Percentiles rank a stretch among this genome's conserved stretches.
Conservation (phyloP, 2,329 filamentous ascomycete genomes). For the Tolypocladium amazonense region DNA sequence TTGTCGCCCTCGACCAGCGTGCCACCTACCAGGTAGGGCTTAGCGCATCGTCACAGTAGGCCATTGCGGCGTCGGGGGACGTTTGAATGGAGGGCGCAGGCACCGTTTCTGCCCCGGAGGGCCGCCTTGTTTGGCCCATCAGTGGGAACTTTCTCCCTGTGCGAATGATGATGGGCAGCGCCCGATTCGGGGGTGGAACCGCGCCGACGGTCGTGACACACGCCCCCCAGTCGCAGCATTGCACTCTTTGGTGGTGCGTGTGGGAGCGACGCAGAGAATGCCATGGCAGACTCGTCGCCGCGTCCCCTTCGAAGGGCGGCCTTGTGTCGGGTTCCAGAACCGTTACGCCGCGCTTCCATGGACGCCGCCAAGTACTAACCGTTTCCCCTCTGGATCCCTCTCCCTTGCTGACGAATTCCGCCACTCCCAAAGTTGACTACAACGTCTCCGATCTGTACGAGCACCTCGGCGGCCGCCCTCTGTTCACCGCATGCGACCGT, state of each 20-base stretch:
- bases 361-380: neutral
- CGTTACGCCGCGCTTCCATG: neutral
- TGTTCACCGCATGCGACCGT: neutral
- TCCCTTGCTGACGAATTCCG: neutral
- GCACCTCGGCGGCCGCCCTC: neutral
- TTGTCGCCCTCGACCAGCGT: constrained; percentile 1
- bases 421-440: neutral
- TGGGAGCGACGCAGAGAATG: neutral
- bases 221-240: neutral
- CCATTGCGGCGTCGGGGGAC: neutral
- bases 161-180: neutral
- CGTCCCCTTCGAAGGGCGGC: neutral
- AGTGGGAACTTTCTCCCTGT: neutral
- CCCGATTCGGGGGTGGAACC: neutral
- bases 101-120: neutral
- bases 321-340: neutral
- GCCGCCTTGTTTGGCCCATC: neutral
- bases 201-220: neutral
- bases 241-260: neutral
- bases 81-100: neutral
- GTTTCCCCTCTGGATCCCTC: neutral
- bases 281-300: neutral
- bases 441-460: neutral
- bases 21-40: constrained; percentile 11
- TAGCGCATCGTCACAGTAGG: constrained; percentile 6